Evolutionary conservation across 495 filamentous ascomycete genomes (phyloP).

Genomic region (Geoglossum glabrum): DNA sequence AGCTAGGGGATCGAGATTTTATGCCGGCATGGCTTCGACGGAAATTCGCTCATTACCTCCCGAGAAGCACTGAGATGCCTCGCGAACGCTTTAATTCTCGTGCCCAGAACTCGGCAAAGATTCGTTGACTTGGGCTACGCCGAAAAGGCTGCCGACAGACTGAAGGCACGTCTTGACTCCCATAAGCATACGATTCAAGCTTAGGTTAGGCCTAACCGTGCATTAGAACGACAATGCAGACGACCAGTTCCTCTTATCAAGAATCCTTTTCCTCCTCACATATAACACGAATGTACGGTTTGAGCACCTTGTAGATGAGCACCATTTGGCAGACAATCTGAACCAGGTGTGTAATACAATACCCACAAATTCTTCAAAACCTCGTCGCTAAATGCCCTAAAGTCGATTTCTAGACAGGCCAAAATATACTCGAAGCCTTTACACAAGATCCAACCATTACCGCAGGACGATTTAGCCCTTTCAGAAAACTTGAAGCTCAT

Average conservation of each 20-base stretch:
- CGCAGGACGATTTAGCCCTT: constrained; percentile 50
- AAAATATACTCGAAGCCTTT: constrained; percentile 30
- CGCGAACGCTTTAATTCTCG: constrained; percentile 69
- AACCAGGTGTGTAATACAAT: constrained; percentile 25
- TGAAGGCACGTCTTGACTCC: constrained; percentile 31
- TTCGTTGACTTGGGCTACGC: constrained; percentile 66
- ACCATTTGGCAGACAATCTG: constrained; percentile 51
- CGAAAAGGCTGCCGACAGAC: constrained; percentile 43
- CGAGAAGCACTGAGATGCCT: constrained; percentile 67
- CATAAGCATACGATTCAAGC: background rate
- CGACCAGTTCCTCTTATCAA: constrained; percentile 70
- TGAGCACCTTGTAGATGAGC: constrained; percentile 41
- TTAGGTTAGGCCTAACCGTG: constrained; percentile 9
- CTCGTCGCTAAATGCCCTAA: background rate
- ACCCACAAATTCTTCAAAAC: background rate
- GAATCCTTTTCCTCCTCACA: constrained; percentile 71
- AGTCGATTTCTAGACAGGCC: constrained; percentile 53
- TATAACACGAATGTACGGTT: constrained; percentile 61
- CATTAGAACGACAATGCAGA: constrained; percentile 47
- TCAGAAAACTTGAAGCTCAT: constrained; percentile 70
- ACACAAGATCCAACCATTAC: constrained; percentile 2
- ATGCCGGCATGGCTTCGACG: constrained; percentile 46
- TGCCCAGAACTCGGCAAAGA: constrained; percentile 47
- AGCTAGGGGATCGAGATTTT: constrained; percentile 58
- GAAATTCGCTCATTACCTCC: constrained; percentile 37